Percentiles rank a stretch among this genome's conserved stretches.
phyloP scores from a whole-genome alignment of 495 filamentous ascomycete genomes.

The Neurospora sp. region DNA sequence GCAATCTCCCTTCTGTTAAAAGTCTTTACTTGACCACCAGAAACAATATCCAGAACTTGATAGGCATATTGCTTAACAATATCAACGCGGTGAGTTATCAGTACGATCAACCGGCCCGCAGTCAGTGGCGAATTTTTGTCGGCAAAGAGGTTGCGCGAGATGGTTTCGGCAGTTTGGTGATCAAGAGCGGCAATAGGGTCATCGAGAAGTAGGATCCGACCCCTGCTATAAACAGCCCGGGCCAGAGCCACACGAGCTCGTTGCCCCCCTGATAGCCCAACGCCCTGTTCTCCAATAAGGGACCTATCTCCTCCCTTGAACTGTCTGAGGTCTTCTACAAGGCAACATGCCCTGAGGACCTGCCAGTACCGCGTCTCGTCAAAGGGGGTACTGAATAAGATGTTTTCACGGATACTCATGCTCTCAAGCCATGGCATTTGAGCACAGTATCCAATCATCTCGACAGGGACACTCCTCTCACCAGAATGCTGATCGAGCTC shows the following conservation, averaged over 20 bases:
- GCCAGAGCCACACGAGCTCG: conserved; percentile 88
- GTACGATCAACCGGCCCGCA: conserved; percentile 50
- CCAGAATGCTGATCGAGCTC: conserved; percentile 62
- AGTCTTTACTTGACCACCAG: conserved; percentile 41
- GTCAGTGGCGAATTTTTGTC: conserved; percentile 44
- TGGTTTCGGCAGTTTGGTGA: conserved; percentile 65
- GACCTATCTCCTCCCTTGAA: conserved; percentile 91
- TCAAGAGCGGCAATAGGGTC: conserved; percentile 93
- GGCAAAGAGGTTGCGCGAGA: conserved; percentile 57
- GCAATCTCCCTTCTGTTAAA: conserved; percentile 28
- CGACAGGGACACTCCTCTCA: conserved; percentile 46
- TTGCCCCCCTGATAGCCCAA: conserved; percentile 91
- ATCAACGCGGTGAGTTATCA: conserved; percentile 72
- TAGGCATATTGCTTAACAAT: conserved; percentile 55
- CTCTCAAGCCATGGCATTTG: conserved; percentile 87
- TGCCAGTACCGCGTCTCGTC: conserved; percentile 75
- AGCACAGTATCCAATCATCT: conserved; percentile 70
- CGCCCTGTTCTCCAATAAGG: conserved; percentile 91
- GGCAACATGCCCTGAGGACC: conserved; percentile 83
- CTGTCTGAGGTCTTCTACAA: conserved; percentile 78
- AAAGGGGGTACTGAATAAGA: conserved; percentile 64
- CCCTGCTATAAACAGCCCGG: conserved; percentile 83
- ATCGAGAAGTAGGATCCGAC: conserved; percentile 88
- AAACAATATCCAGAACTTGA: conserved; percentile 55
- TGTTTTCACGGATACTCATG: conserved; percentile 82